phyloP scores from a whole-genome alignment of 371 early-diverging fungal species.

The Mucor sp. region DNA sequence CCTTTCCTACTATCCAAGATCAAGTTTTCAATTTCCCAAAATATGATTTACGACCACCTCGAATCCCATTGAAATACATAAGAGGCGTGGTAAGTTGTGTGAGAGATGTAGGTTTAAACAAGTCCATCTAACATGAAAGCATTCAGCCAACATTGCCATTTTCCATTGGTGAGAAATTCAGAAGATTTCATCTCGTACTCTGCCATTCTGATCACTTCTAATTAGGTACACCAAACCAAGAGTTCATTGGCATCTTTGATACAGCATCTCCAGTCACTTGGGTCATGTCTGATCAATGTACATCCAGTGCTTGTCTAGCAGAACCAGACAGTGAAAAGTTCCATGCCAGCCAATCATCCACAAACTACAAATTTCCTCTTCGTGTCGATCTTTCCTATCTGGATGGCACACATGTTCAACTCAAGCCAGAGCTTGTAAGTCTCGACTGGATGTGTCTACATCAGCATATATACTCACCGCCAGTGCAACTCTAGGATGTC shows the following conservation, averaged over 20 bases:
- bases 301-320: constrained; percentile 14
- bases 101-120: neutral
- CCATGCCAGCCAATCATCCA: constrained; percentile 18
- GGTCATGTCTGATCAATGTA: constrained; percentile 32
- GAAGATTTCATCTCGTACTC: no score
- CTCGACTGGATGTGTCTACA: neutral
- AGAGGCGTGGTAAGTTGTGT: constrained; percentile 6
- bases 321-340: constrained; percentile 20
- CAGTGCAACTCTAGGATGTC: constrained; percentile 20
- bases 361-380: constrained; percentile 21
- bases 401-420: constrained; percentile 31
- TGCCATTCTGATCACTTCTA: neutral
- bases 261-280: constrained; percentile 35
- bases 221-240: constrained; percentile 34
- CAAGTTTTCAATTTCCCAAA: constrained; percentile 9
- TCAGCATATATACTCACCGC: no score
- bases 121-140: neutral
- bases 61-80: constrained; percentile 7
- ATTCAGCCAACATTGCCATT: constrained; percentile 14
- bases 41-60: neutral
- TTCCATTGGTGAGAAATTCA: neutral
- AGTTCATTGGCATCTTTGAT: constrained; percentile 34
- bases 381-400: constrained; percentile 23
- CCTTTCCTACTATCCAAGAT: constrained; percentile 11
- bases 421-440: constrained; percentile 33